Evolutionary conservation across 768 basidiomycete species (phyloP), one percentile per base, ranked within the genome.

Genomic region (Agaricus subrufescens): DNA sequence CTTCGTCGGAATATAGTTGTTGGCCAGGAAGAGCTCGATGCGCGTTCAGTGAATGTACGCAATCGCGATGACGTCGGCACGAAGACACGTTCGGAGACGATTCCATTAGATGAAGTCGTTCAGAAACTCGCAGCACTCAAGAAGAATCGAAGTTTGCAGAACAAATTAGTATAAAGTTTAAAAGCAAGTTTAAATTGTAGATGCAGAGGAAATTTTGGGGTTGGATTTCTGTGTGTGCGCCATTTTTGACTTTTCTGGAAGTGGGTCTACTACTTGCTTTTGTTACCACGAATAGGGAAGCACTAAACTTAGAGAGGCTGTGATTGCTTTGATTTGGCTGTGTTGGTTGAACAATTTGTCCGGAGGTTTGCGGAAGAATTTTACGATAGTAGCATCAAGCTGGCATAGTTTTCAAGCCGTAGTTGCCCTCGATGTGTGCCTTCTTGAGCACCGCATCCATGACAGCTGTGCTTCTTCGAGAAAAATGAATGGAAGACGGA

Each of bases 41-140:
- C 79, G 44, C 81, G 81, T 42, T 91, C 96, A 4, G 97, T 98
- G 61, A 98, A 99, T 66, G 85, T 98, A 15, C 85, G 96, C 57
- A 98, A 98, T 70, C 85, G 97, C 37, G 96, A 98, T 69, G 94
- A 98, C 63, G 82, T 88, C 34, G 93, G 91, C 23, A 87, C 81
- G 53, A 96, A 98, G 70, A 79, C 86, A 3, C 84, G 87, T 69
- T 83, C 84, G 8, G 85, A 91, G 71, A 87, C 86, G 68, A 74
- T 86, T 46, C 76, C 87, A 10, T 71, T 98, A 29, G 88, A 89
- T 43, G 84, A 81, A 27, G 76, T 94, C 14, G 71, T 86, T 8
- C 66, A 80, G 65, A 88, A 91, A 70, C 71, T 98, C 48, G 71
- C 88, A 14, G 73, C 73, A 39, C 76, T 99, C 62, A 97, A 94